A percentile compares a stretch with the other conserved stretches of the same genome.
Conservation (phyloP, 441 rosid species). For the Corymbia calophylla region DNA sequence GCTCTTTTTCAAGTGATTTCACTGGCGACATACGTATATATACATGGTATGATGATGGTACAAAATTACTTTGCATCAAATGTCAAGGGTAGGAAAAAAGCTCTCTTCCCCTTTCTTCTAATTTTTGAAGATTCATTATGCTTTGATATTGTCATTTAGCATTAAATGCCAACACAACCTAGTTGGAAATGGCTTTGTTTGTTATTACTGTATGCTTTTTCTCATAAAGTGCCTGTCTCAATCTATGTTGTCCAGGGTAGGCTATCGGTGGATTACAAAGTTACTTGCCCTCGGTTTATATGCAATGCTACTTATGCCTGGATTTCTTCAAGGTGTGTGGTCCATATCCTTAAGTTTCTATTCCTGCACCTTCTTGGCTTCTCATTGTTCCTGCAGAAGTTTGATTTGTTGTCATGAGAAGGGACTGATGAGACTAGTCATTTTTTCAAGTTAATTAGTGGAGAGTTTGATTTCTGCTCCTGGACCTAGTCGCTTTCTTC, state of each 20-base stretch:
- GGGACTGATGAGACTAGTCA: background rate
- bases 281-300: conserved; percentile 45
- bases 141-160: background rate
- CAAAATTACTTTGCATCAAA: background rate
- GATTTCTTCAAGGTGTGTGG: conserved; percentile 81
- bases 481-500: background rate
- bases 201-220: conserved; percentile 8
- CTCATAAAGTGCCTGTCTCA: background rate
- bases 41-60: background rate
- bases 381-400: background rate
- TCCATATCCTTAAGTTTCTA: background rate
- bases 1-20: background rate
- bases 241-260: conserved; percentile 69
- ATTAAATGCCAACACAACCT: background rate
- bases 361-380: background rate
- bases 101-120: background rate
- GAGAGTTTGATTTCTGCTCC: background rate
- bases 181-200: background rate
- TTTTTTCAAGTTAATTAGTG: background rate
- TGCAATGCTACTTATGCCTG: conserved; percentile 76
- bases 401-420: background rate
- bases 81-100: background rate
- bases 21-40: background rate
- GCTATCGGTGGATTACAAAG: conserved; percentile 69
- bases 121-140: background rate